Evolutionary conservation across 352 stramenopile genomes (phyloP).

Genomic region (Globisporangium spinosum): DNA sequence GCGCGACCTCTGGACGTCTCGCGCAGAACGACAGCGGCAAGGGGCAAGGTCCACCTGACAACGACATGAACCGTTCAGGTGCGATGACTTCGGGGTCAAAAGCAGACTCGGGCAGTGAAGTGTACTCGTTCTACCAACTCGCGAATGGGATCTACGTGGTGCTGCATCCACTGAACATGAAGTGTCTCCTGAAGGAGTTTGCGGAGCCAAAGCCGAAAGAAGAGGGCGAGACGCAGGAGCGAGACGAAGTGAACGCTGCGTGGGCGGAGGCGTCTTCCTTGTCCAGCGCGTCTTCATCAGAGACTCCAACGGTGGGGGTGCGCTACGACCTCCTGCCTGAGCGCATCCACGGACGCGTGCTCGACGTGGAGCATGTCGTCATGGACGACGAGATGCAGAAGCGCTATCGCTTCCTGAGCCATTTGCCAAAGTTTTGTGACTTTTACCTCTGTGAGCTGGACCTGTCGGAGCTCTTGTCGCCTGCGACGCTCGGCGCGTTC

Average conservation of each 20-base stretch:
- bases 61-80: background rate
- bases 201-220: slow-evolving; percentile 29
- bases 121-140: slow-evolving; percentile 88
- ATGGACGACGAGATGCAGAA: slow-evolving; percentile 84
- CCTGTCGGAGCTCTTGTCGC: slow-evolving; percentile 61
- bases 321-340: slow-evolving; percentile 58
- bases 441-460: slow-evolving; percentile 89
- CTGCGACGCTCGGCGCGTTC: slow-evolving; percentile 58
- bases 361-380: slow-evolving; percentile 86
- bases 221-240: slow-evolving; percentile 22
- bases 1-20: slow-evolving; percentile 58
- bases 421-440: slow-evolving; percentile 83
- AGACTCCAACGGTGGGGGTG: slow-evolving; percentile 15
- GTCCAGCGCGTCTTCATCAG: slow-evolving; percentile 6
- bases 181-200: slow-evolving; percentile 81
- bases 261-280: slow-evolving; percentile 28
- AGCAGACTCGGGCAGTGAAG: slow-evolving; percentile 2
- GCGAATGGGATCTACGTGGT: slow-evolving; percentile 85
- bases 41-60: background rate
- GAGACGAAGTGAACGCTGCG: slow-evolving; percentile 25
- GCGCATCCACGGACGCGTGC: slow-evolving; percentile 49
- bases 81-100: background rate
- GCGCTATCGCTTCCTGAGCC: slow-evolving; percentile 83
- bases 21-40: slow-evolving; percentile 28
- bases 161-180: slow-evolving; percentile 88